These are phyloP conservation scores for Zelopaecilomyces penicillatus DNA, from an alignment of 2,329 filamentous ascomycete species.

Conservation along the genomic window DNA sequence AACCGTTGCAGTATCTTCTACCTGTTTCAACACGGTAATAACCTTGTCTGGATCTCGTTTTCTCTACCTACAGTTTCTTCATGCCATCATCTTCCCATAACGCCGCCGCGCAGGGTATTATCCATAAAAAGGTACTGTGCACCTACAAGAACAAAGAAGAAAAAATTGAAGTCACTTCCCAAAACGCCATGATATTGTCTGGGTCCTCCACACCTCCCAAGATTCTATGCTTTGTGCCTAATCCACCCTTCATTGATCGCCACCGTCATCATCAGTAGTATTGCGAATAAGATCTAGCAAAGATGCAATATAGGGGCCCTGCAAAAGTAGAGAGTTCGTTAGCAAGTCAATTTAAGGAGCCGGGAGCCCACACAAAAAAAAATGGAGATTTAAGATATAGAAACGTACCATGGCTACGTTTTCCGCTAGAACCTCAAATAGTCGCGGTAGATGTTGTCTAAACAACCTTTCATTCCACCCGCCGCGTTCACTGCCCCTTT, in stretches of 20 bases:
- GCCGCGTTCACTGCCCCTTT: slow-evolving; percentile 34
- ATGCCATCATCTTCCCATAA: slow-evolving; percentile 7
- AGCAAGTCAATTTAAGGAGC: neutral
- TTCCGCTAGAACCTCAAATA: slow-evolving; percentile 63
- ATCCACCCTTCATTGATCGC: neutral
- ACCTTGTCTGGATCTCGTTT: too few species aligned
- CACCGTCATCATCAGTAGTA: slow-evolving; percentile 19
- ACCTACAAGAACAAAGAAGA: slow-evolving; percentile 1
- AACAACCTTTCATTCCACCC: slow-evolving; percentile 63
- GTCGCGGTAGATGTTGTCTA: slow-evolving; percentile 52
- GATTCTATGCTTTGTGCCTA: too few species aligned
- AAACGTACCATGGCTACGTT: slow-evolving; percentile 52
- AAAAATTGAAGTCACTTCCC: neutral
- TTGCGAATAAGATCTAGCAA: slow-evolving; percentile 27
- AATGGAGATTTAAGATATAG: too few species aligned
- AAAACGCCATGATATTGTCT: neutral
- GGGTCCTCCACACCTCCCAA: too few species aligned
- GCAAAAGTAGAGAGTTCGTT: slow-evolving; percentile 11
- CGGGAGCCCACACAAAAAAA: neutral
- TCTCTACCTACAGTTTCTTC: neutral
- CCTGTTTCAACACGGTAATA: too few species aligned
- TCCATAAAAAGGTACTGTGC: slow-evolving; percentile 1
- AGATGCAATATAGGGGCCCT: slow-evolving; percentile 34
- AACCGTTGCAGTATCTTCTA: too few species aligned
- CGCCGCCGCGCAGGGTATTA: slow-evolving; percentile 10